Evolutionary conservation across 2,329 filamentous ascomycete species (phyloP), one percentile per base, ranked within the genome.

Genomic region (Colletotrichum eremochloae): DNA sequence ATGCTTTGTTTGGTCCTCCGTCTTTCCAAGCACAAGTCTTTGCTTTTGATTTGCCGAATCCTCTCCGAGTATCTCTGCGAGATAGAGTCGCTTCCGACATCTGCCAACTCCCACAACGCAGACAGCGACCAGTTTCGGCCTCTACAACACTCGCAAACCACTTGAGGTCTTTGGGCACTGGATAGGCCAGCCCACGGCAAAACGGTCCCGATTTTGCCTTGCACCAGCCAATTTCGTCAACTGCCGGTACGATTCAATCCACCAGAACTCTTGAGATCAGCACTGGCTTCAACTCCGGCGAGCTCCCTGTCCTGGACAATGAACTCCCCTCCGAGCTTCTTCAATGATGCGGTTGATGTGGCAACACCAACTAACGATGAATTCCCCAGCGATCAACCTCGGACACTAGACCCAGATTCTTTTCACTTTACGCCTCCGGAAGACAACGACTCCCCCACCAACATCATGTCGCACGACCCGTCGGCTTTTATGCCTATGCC

Each of bases 261-360:
- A n/a, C 40, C 50, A 56, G 24, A 64, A 36, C 14, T 42, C 20
- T 24, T 46, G 33, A 50, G 42, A 24, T 53, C 61, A 42, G 42
- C 67, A 18, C 42, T 38, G 53, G 42, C 20, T 44, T 14, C 44
- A n/a, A 20, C 15, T 14, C 36, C 29, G 29, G 44, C 61, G 40
- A 20, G 44, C n/a, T 42, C 42, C 29, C 31, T n/a, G 36, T 36
- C 52, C 50, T 29, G 33, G 61, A 70, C 63, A 40, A 74, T 74
- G 73, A 67, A 74, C 33, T 73, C 73, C 33, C 73, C 73, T 46
- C 67, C 71, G 20, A 70, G 68, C 36, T 74, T 74, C 63, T 73
- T 73, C 61, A 62, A 65, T 48, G 73, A 73, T 29, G 73, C 73
- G 48, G 73, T 73, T 55, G 71, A 67, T 68, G 56, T 67, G 55